Evolutionary conservation across 2,329 filamentous ascomycete species (phyloP).

Genomic region (Monilinia aucupariae): DNA sequence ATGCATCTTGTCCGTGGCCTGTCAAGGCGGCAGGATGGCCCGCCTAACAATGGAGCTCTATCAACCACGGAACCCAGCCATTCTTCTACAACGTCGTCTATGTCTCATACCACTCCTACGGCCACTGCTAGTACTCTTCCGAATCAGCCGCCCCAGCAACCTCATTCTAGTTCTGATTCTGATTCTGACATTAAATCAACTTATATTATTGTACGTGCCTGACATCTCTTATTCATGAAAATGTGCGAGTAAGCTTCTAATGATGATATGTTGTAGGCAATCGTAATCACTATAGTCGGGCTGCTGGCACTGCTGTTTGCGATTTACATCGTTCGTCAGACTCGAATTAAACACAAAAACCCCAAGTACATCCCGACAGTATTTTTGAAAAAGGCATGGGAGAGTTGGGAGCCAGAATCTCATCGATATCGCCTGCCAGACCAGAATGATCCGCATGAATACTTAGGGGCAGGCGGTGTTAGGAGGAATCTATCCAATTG

Average conservation of each 20-base stretch:
- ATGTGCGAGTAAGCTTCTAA: not conserved
- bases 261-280: constrained; percentile 13
- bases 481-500: constrained; percentile 15
- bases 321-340: constrained; percentile 34
- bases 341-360: constrained; percentile 41
- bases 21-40: constrained; percentile 14
- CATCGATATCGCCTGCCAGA: constrained; percentile 25
- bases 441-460: constrained; percentile 39
- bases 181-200: constrained; percentile 1
- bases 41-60: constrained; percentile 5
- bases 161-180: not conserved
- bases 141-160: not conserved
- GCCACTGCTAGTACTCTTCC: not conserved
- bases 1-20: constrained; percentile 5
- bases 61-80: constrained; percentile 1
- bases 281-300: constrained; percentile 19
- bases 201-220: constrained; percentile 15
- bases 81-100: not conserved
- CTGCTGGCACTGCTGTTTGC: constrained; percentile 24
- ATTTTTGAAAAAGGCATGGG: constrained; percentile 47
- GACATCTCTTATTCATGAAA: not conserved
- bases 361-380: constrained; percentile 48
- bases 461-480: constrained; percentile 31
- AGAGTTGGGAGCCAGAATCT: constrained; percentile 41
- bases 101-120: not conserved